These are phyloP conservation scores for Breynia disticha DNA, from an alignment of 441 rosid genomes.

Conservation along the genomic window DNA sequence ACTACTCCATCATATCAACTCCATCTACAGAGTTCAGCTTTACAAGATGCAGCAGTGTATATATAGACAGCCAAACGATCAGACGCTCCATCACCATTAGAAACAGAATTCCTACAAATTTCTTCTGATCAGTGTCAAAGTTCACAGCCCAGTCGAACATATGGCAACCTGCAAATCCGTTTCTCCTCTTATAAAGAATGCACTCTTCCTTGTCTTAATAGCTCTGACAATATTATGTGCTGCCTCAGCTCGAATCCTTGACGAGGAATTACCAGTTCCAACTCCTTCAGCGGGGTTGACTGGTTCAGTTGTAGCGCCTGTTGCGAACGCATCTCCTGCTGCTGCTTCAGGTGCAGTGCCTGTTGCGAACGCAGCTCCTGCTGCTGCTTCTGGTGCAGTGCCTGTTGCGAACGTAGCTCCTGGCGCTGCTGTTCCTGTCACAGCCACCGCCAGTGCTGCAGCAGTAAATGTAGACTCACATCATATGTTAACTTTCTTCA, in stretches of 20 bases:
- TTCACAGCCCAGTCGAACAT: neutral
- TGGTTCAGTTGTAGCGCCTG: constrained; percentile 18
- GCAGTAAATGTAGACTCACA: constrained; percentile 20
- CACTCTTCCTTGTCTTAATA: constrained; percentile 28
- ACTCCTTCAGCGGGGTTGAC: constrained; percentile 17
- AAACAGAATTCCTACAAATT: neutral
- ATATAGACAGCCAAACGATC: constrained; percentile 14
- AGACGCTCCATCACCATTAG: too few relatives aligned
- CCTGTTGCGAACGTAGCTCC: constrained; percentile 13
- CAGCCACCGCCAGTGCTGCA: constrained; percentile 19
- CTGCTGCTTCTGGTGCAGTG: constrained; percentile 20
- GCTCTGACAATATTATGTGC: constrained; percentile 27
- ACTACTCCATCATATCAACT: constrained; percentile 40
- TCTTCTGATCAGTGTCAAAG: constrained; percentile 13
- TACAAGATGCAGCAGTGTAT: constrained; percentile 16
- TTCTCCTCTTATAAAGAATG: constrained; percentile 1
- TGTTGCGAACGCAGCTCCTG: constrained; percentile 14
- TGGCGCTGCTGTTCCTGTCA: constrained; percentile 6
- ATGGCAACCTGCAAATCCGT: constrained; percentile 29
- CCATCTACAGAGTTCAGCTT: constrained; percentile 17
- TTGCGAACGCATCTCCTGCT: constrained; percentile 13
- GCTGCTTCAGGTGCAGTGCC: constrained; percentile 21
- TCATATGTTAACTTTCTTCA: constrained; percentile 29
- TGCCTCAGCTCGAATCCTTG: constrained; percentile 40
- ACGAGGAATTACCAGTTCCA: constrained; percentile 32